These are phyloP conservation scores for Allomyces arbusculus DNA, from an alignment of 192 early-diverging fungal genomes.

Conservation along the genomic window DNA sequence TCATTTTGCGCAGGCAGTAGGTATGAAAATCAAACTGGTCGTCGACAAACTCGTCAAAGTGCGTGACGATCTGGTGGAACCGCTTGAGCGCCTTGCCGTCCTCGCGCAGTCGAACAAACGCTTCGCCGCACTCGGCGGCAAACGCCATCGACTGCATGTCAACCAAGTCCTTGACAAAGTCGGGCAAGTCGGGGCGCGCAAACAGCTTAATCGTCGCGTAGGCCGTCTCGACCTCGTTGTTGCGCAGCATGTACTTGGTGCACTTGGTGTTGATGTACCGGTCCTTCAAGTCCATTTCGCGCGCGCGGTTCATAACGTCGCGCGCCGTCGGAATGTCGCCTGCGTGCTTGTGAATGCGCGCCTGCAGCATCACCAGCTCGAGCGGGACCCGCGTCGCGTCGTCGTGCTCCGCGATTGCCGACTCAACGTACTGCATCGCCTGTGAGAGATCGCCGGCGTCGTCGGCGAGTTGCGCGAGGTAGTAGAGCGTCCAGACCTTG, in stretches of 20 bases:
- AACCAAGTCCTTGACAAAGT: conserved; percentile 56
- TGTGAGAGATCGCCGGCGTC: conserved; percentile 39
- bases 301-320: conserved; percentile 61
- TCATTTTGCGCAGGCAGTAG: conserved; percentile 76
- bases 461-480: conserved; percentile 72
- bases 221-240: conserved; percentile 59
- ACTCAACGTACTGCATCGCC: conserved; percentile 58
- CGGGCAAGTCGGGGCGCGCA: conserved; percentile 36
- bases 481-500: neutral
- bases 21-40: conserved; percentile 94
- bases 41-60: conserved; percentile 66
- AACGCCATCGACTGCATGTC: conserved; percentile 93
- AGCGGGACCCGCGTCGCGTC: conserved; percentile 58
- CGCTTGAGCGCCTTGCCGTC: conserved; percentile 71
- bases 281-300: conserved; percentile 80
- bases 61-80: conserved; percentile 59
- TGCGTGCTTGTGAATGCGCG: conserved; percentile 81
- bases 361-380: conserved; percentile 81
- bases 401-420: conserved; percentile 43
- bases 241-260: conserved; percentile 80
- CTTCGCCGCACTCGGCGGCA: conserved; percentile 51
- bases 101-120: conserved; percentile 41
- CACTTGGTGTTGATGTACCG: conserved; percentile 85
- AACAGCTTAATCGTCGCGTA: conserved; percentile 69
- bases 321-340: conserved; percentile 52